Base-by-base conservation (phyloP, 2,329 filamentous ascomycete species). In the Claviceps lovelessii region DNA sequence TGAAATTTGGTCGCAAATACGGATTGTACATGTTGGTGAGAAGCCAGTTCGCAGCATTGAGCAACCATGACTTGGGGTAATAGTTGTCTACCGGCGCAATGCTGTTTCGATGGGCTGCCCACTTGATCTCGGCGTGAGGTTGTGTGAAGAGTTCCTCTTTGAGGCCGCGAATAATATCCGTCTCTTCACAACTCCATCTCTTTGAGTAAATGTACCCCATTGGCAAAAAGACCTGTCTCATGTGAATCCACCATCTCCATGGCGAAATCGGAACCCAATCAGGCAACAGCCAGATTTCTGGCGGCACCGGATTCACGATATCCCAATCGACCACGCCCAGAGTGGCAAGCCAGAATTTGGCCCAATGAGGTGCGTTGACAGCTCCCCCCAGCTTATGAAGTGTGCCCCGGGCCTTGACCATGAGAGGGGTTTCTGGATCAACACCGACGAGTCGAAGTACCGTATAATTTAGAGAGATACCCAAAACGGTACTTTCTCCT, bases 221-320 rank as follows among this genome's bases (percentile, higher is more conserved):
- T 5, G 90, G 86, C 51, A 95, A 68, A 64, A 91, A 95, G n/a
- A 98, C 90, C 70, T 87, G 83, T n/a, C 93, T 88, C 69, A 96
- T 96, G 63, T 98, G 93, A 63, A 97, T 88, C 91, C 90, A 96
- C 90, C 91, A 96, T 60, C 89, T 77, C 89, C 90, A 95, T 0
- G 91, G 91, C 5, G 89, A 83, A 64, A 95, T 78, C 0, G 90
- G 90, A 3, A 89, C 78, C 89, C 89, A 95, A 67, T 95, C 88
- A 0, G 90, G 90, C 4, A 96, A 72, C 45, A 95, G 76, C 93
- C 93, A 98, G 48, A 97, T 69, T 72, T 98, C 93, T 0, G 93
- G 88, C 1, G 93, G 93, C 2, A 93, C 83, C 0, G 93, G 93
- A 63, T 97, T 98, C 61, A 97, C 90, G 56, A 93, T 83, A 54